Evolutionary conservation across 2,329 filamentous ascomycete genomes (phyloP), one percentile per base, ranked within the genome.

Genomic region (Piedraia hortae): DNA sequence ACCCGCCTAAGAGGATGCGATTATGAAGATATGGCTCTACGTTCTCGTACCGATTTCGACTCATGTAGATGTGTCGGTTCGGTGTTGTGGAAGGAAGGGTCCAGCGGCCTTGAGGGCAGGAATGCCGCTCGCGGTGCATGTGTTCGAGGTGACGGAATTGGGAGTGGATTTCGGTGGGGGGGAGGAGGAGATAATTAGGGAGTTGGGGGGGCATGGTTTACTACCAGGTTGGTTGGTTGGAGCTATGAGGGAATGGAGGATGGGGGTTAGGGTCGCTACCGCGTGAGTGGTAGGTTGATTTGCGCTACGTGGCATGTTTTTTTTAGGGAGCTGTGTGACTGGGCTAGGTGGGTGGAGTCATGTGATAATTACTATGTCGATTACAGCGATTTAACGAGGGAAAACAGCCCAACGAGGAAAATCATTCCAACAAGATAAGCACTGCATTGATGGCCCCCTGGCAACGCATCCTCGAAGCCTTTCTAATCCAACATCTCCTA

Each of bases 1-100:
- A 67, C 2, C 91, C 82, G 17, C 60, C 57, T 10, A 97, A 59
- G 41, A 63, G 69, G 25, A 97, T 58, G 16, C 85, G 66, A 38
- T 88, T 89, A 40, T 73, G 66, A 29, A 71, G 67, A 64, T 74
- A 97, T 0, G 80, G 77, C 40, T 80, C 70, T 30, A 97, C 75
- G 39, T 93, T 90, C 24, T 56, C 44, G 47, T 93, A 97, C 24
- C 85, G 67, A 45, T 93, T 88, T 33, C 82, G 59, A 16, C n/a
- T n/a, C n/a, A n/a, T n/a, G n/a, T n/a, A n/a, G n/a, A n/a, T n/a
- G n/a, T n/a, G n/a, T n/a, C n/a, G n/a, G 29, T 51, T 51, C 22
- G 59, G 57, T 7, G 46, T 41, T 11, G 54, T 45, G 8, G 27
- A 25, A 11, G 27, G 18, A 4, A 38, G 28, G 4, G 8, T n/a